Conservation (phyloP, 257 asterid genomes). For the Gentiana macrophylla region DNA sequence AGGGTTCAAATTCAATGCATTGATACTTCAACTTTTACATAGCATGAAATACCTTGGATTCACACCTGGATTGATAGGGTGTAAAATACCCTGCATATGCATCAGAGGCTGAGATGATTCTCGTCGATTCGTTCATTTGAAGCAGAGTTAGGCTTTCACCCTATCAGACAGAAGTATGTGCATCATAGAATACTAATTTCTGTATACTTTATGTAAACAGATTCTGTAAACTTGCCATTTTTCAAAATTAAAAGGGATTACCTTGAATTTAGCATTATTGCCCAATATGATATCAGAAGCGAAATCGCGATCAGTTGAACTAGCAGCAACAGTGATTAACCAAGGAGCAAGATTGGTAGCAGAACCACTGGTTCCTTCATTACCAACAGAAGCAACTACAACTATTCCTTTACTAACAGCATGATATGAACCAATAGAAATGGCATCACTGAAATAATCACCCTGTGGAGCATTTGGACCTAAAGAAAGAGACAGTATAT, state of each 20-base stretch:
- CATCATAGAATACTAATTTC: no score
- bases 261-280: constrained; percentile 54
- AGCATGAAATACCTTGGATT: constrained; percentile 62
- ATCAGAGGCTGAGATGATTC: constrained; percentile 64
- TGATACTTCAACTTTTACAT: constrained; percentile 16
- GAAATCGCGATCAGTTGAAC: constrained; percentile 71
- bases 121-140: constrained; percentile 36
- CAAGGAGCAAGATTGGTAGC: constrained; percentile 90
- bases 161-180: constrained; percentile 14
- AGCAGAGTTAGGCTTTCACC: constrained; percentile 68
- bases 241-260: constrained; percentile 15
- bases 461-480: constrained; percentile 78
- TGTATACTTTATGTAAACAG: no score
- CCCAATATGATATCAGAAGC: constrained; percentile 64
- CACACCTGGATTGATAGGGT: constrained; percentile 99
- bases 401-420: constrained; percentile 68
- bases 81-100: constrained; percentile 87
- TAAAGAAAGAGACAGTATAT: constrained; percentile 61
- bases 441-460: constrained; percentile 79
- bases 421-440: constrained; percentile 83
- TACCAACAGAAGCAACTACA: constrained; percentile 90
- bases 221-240: no score
- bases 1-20: constrained; percentile 18
- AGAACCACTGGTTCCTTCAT: constrained; percentile 57
- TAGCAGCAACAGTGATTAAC: constrained; percentile 88